phyloP scores from a whole-genome alignment of 345 rosid species.

The Gossypium arboreum region DNA sequence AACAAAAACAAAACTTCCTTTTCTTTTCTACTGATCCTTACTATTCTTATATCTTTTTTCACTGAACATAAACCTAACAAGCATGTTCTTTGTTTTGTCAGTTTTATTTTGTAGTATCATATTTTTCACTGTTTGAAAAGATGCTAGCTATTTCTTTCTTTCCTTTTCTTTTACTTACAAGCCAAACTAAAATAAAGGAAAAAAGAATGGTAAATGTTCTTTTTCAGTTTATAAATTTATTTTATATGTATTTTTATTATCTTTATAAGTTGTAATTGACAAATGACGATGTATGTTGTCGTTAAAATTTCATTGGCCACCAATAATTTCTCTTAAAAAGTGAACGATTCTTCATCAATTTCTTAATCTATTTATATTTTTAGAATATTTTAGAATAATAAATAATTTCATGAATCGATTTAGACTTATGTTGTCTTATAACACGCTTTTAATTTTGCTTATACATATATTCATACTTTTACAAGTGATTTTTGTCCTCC shows the following conservation, averaged over 20 bases:
- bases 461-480: too few relatives aligned
- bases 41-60: not conserved
- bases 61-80: constrained; percentile 11
- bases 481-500: too few relatives aligned
- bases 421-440: rapidly evolving
- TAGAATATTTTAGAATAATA: too few relatives aligned
- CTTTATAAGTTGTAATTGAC: too few relatives aligned
- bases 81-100: constrained; percentile 11
- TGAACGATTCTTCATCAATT: rapidly evolving
- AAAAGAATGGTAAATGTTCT: too few relatives aligned
- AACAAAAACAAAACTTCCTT: not conserved
- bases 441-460: rapidly evolving
- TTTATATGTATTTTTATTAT: too few relatives aligned
- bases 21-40: not conserved
- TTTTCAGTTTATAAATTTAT: rapidly evolving
- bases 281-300: too few relatives aligned
- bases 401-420: too few relatives aligned
- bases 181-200: not conserved
- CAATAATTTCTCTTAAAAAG: too few relatives aligned
- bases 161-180: not conserved
- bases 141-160: not conserved
- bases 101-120: not conserved
- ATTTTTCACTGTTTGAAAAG: constrained; percentile 15
- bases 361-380: too few relatives aligned
- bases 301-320: too few relatives aligned